Percentiles rank a stretch among this genome's conserved stretches.
Conservation (phyloP, 352 stramenopile species). For the Pythium periplocum region DNA sequence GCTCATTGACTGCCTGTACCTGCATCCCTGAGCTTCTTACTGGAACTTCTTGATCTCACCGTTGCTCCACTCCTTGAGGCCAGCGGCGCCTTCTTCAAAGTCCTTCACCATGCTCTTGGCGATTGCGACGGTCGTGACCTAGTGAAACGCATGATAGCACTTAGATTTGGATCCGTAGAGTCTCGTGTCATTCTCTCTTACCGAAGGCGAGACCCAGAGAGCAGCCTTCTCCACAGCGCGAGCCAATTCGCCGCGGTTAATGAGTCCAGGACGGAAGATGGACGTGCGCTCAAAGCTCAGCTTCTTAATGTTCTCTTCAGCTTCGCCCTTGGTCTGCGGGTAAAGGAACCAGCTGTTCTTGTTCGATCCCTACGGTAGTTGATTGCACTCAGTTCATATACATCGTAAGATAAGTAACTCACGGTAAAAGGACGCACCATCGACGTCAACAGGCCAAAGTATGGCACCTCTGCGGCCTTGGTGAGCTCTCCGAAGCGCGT, state of each 20-base stretch:
- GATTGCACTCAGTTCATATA: too few species aligned
- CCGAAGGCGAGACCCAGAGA: conserved; percentile 40
- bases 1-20: not conserved
- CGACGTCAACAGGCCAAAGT: conserved; percentile 63
- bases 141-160: too few species aligned
- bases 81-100: conserved; percentile 44
- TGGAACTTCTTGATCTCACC: conserved; percentile 41
- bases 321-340: conserved; percentile 69
- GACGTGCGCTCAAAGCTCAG: conserved; percentile 46
- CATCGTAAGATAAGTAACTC: not conserved
- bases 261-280: conserved; percentile 54
- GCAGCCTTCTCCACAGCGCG: conserved; percentile 50
- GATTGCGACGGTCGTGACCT: conserved; percentile 21
- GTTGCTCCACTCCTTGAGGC: conserved; percentile 44
- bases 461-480: conserved; percentile 40
- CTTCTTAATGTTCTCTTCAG: conserved; percentile 54
- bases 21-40: not conserved
- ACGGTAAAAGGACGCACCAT: conserved; percentile 22
- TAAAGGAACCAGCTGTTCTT: conserved; percentile 81
- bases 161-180: too few species aligned
- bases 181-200: conserved; percentile 7
- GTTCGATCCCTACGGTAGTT: conserved; percentile 29
- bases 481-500: conserved; percentile 43
- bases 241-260: conserved; percentile 52
- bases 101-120: conserved; percentile 66